phyloP scores from a whole-genome alignment of 805 yeast genomes.

The Scheffersomyces lignosus region DNA sequence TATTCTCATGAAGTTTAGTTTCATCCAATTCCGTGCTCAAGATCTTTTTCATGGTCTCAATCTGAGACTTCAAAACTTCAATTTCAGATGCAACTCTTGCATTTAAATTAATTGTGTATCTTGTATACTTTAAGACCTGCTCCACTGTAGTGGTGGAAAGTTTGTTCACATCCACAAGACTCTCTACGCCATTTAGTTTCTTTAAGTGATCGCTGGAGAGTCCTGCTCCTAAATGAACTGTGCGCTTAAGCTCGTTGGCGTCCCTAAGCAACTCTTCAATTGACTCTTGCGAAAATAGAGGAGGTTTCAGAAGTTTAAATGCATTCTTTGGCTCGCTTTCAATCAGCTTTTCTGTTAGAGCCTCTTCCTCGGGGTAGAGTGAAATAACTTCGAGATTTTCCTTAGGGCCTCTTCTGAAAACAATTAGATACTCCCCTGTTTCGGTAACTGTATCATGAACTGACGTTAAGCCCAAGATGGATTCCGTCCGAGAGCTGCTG shows the following conservation, averaged over 20 bases:
- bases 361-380: slow-evolving; percentile 8
- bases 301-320: too few species aligned
- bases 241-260: too few species aligned
- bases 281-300: slow-evolving; percentile 9
- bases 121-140: slow-evolving; percentile 14
- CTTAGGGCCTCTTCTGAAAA: slow-evolving; percentile 9
- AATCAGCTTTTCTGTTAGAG: background rate
- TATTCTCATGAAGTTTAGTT: slow-evolving; percentile 4
- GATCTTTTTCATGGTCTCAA: slow-evolving; percentile 8
- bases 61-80: slow-evolving; percentile 23
- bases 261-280: slow-evolving; percentile 19
- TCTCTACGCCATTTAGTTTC: slow-evolving; percentile 5
- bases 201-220: too few species aligned
- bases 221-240: too few species aligned
- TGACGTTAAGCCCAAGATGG: slow-evolving; percentile 12
- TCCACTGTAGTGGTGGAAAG: slow-evolving; percentile 17
- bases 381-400: slow-evolving; percentile 14
- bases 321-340: background rate
- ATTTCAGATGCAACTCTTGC: slow-evolving; percentile 20
- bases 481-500: slow-evolving; percentile 4
- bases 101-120: slow-evolving; percentile 17
- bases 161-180: slow-evolving; percentile 13
- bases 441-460: slow-evolving; percentile 26
- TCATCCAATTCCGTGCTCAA: slow-evolving; percentile 2
- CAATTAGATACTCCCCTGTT: slow-evolving; percentile 28